A percentile compares a stretch with the other conserved stretches of the same genome.
phyloP scores from a whole-genome alignment of 148 eudicot species.

The Agrostemma githago region DNA sequence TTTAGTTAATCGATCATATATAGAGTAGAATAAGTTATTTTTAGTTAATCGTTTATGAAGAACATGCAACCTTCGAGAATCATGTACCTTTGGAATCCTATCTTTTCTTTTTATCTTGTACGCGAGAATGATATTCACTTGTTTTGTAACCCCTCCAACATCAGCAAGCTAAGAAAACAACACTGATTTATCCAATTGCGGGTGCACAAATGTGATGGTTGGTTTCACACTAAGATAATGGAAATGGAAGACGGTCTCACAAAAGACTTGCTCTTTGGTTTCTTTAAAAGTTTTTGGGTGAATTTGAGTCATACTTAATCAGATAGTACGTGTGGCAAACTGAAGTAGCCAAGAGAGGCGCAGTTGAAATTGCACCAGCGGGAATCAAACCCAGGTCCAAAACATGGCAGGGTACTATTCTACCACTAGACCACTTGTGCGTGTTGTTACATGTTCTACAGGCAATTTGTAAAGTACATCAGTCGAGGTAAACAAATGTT shows the following conservation, averaged over 20 bases:
- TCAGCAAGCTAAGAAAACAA: too few species aligned
- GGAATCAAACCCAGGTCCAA: constrained; percentile 46
- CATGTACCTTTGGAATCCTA: constrained; percentile 5
- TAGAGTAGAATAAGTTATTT: too few species aligned
- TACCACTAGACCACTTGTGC: constrained; percentile 45
- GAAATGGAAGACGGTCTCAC: too few species aligned
- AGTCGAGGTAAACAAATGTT: too few species aligned
- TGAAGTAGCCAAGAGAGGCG: neutral
- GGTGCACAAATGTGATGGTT: too few species aligned
- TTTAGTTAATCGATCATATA: too few species aligned
- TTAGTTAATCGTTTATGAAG: constrained; percentile 22
- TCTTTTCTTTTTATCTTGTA: neutral
- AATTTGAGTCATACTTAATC: neutral
- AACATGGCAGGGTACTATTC: constrained; percentile 48
- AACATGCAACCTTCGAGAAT: constrained; percentile 26
- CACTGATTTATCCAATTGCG: too few species aligned
- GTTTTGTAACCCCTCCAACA: too few species aligned
- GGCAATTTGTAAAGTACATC: too few species aligned
- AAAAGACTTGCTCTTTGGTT: too few species aligned
- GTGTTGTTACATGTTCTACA: neutral
- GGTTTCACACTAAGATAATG: too few species aligned
- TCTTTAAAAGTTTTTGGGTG: too few species aligned
- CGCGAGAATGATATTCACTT: neutral
- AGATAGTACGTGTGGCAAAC: constrained; percentile 18
- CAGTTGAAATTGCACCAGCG: constrained; percentile 28